phyloP scores from a whole-genome alignment of 345 rosid genomes.

The Salix arbutifolia region DNA sequence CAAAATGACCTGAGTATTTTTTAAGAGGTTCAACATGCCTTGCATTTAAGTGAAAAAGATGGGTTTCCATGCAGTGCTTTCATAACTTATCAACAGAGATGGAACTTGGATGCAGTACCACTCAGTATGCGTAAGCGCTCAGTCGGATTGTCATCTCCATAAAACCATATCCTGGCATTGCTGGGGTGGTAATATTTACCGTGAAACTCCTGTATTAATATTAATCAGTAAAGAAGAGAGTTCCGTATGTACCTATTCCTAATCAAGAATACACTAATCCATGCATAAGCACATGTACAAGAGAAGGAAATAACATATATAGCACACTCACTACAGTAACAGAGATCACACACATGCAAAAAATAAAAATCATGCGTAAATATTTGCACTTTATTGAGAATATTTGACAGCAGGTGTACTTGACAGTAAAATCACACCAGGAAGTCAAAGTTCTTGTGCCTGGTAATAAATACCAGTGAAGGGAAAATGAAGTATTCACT shows the following conservation, averaged over 20 bases:
- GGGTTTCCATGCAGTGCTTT: background rate
- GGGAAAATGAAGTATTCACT: background rate
- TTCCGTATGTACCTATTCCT: constrained; percentile 1
- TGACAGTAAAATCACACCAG: background rate
- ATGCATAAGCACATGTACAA: background rate
- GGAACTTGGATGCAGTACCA: constrained; percentile 41
- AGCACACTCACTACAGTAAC: background rate
- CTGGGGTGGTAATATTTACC: constrained; percentile 86
- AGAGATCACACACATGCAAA: background rate
- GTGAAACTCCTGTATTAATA: constrained; percentile 73
- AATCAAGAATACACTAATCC: background rate
- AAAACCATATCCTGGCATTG: constrained; percentile 96
- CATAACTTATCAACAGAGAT: constrained; percentile 7
- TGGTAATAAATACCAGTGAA: background rate
- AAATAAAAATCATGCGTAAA: background rate
- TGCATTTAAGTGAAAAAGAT: background rate
- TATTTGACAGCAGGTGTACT: background rate
- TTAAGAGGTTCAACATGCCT: background rate
- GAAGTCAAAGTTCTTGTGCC: background rate
- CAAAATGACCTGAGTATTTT: background rate
- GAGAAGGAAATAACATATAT: background rate
- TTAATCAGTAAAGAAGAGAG: constrained; percentile 4
- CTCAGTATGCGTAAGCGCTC: constrained; percentile 79
- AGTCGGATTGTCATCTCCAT: constrained; percentile 85
- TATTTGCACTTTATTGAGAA: background rate